Evolutionary conservation across 306 rosid genomes (phyloP), one percentile per base, ranked within the genome.

Genomic region (Cucurbita maxima): DNA sequence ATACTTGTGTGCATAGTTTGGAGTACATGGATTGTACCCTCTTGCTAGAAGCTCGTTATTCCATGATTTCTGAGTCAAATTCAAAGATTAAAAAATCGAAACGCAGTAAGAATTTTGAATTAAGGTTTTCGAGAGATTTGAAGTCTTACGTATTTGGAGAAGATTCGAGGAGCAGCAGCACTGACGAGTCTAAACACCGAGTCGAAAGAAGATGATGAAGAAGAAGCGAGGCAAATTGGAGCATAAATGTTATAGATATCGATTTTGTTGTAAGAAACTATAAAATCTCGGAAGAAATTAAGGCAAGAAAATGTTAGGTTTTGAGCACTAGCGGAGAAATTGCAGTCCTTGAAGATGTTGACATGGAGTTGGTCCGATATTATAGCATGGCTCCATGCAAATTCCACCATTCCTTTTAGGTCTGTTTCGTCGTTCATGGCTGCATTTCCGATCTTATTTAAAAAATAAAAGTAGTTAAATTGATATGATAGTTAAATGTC

Each of bases 1-100:
- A 61, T 76, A 88, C 71, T 75, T 78, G 48, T 71, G 48, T 7
- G 80, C 81, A 9, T 84, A 81, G 34, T 78, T 60, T 71, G 74
- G 83, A 43, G 79, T 75, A 38, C 95, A 88, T 4, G 95, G 95
- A 81, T 88, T 89, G 13, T 88, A 83, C 1, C 89, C 95, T 60
- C 87, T 72, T 13, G 90, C 84, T 58, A 83, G 72, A 51, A 30
- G 34, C 34, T 30, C 34, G 3, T 48, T 76, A 44, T 80, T 84
- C 89, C 88, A 84, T 6, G 83, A 59, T 6, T 80, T 84, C 94
- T 88, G 36, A 38, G 79, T 6, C 53, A 20, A 64, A 19, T 6
- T 37, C 8, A 41, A n/a, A 38, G 3, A 0, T 59, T 9, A 11
- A 34, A 8, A 60, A 59, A 14, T 2, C 0, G 1, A 15, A 51